Evolutionary conservation across 108 stramenopile genomes (phyloP).

Genomic region (Nannochloropsis gaditana): DNA sequence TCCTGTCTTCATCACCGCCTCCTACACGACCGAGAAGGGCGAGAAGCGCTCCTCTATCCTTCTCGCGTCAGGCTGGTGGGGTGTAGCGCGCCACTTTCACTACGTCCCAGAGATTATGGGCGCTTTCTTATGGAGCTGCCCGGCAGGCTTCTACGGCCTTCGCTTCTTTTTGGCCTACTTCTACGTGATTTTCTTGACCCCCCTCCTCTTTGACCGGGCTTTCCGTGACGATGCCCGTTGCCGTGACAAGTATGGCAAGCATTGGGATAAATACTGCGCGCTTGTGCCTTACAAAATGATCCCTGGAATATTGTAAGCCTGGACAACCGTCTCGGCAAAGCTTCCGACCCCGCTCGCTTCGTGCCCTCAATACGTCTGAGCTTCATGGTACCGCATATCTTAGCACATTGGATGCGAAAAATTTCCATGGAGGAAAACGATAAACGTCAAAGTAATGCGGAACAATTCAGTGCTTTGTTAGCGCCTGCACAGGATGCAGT

Average conservation of each 20-base stretch:
- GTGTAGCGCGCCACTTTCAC: conserved; percentile 89
- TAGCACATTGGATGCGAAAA: too few relatives aligned
- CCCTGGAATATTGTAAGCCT: conserved; percentile 53
- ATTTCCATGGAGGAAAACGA: too few relatives aligned
- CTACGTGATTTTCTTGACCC: conserved; percentile 83
- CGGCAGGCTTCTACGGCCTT: conserved; percentile 58
- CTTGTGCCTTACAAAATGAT: conserved; percentile 58
- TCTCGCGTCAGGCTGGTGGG: conserved; percentile 76
- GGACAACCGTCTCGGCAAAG: too few relatives aligned
- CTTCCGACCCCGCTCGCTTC: too few relatives aligned
- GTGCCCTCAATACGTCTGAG: too few relatives aligned
- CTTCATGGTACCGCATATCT: too few relatives aligned
- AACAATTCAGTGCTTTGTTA: too few relatives aligned
- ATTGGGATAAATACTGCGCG: conserved; percentile 88
- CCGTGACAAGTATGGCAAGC: conserved; percentile 84
- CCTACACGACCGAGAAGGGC: conserved; percentile 68
- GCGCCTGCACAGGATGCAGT: too few relatives aligned
- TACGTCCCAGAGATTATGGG: conserved; percentile 88
- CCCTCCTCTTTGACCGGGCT: conserved; percentile 88
- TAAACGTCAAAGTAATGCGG: too few relatives aligned
- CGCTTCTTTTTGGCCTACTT: conserved; percentile 66
- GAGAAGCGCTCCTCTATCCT: conserved; percentile 70
- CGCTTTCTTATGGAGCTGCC: conserved; percentile 80
- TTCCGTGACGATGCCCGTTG: conserved; percentile 90
- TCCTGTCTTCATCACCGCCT: conserved; percentile 76